phyloP scores from a whole-genome alignment of 148 eudicot genomes.

The Drosera capensis region DNA sequence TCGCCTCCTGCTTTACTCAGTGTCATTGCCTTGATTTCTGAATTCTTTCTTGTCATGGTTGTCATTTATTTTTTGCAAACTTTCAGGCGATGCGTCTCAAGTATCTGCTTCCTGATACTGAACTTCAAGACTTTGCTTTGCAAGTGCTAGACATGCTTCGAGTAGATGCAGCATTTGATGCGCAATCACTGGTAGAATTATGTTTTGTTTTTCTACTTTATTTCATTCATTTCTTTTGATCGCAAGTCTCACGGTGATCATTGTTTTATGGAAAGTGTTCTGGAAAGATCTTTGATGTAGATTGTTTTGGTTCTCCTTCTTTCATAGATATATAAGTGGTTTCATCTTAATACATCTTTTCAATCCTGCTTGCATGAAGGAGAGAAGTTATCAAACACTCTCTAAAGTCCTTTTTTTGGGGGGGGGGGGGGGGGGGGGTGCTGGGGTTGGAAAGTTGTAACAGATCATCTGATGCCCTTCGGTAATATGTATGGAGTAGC shows the following conservation, averaged over 20 bases:
- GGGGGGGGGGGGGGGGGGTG: no score
- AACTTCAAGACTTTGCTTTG: slow-evolving; percentile 64
- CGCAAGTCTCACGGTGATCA: not conserved
- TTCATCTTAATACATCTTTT: no score
- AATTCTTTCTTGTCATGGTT: not conserved
- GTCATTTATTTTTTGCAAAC: slow-evolving; percentile 6
- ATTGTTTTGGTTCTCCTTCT: no score
- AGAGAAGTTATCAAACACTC: no score
- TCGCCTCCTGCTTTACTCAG: not conserved
- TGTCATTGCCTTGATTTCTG: not conserved
- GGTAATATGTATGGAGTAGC: no score
- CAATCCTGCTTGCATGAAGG: no score
- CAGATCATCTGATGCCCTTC: no score
- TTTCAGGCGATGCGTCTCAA: slow-evolving; percentile 72
- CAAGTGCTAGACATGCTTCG: slow-evolving; percentile 84
- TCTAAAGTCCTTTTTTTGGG: no score
- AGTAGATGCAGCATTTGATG: slow-evolving; percentile 56
- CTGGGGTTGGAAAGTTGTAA: no score
- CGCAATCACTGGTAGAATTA: slow-evolving; percentile 74
- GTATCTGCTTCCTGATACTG: slow-evolving; percentile 80
- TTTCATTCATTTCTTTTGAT: not conserved
- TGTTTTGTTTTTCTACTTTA: not conserved
- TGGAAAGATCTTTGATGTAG: no score
- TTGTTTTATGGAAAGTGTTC: not conserved
- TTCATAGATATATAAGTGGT: no score